Conservation (phyloP, 371 early-diverging fungal species). For the Lichtheimia corymbifera region DNA sequence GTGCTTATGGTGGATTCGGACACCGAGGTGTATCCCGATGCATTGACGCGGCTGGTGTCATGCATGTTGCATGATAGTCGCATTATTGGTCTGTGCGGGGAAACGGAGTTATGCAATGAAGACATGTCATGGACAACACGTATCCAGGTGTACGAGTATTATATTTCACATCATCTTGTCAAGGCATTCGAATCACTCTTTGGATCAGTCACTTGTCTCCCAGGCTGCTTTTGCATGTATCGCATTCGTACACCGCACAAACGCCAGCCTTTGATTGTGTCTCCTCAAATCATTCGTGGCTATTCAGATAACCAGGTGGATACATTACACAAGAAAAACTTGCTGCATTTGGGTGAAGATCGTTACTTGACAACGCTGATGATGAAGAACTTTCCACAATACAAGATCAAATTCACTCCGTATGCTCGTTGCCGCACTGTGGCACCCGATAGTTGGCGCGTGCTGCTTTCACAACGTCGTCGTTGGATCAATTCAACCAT, state of each 20-base stretch:
- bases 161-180: conserved; percentile 90
- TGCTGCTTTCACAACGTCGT: conserved; percentile 94
- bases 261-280: conserved; percentile 66
- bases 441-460: conserved; percentile 89
- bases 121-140: conserved; percentile 81
- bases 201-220: conserved; percentile 94
- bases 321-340: conserved; percentile 98
- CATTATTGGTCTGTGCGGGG: conserved; percentile 84
- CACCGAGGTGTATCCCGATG: conserved; percentile 80
- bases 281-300: conserved; percentile 75
- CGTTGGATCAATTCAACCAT: conserved; percentile 99
- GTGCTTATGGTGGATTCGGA: conserved; percentile 98
- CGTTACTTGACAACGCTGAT: conserved; percentile 97
- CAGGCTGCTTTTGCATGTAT: conserved; percentile 97
- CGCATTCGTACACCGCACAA: conserved; percentile 81
- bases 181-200: conserved; percentile 95
- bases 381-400: conserved; percentile 92
- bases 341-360: conserved; percentile 97
- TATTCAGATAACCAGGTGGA: conserved; percentile 94
- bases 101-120: conserved; percentile 83
- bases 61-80: conserved; percentile 78
- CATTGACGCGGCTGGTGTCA: conserved; percentile 70
- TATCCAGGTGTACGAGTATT: conserved; percentile 97
- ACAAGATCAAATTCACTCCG: conserved; percentile 94
- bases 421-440: conserved; percentile 92